Evolutionary conservation across 2,329 filamentous ascomycete genomes (phyloP).

Genomic region (Fusarium piperis): DNA sequence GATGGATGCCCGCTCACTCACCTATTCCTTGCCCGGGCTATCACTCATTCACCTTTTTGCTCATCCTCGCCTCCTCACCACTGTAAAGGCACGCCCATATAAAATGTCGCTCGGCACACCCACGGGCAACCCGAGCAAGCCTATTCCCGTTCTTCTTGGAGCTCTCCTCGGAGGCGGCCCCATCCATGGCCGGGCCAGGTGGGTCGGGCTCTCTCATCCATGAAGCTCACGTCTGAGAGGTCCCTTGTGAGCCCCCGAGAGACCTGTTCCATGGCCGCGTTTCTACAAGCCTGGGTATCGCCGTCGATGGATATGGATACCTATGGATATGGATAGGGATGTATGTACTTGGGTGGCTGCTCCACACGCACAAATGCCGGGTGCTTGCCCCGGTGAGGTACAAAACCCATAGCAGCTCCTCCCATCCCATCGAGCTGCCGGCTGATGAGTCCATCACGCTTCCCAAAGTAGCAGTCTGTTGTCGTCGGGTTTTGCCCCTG

Average conservation of each 20-base stretch:
- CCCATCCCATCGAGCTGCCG: conserved; percentile 24
- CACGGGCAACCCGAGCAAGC: conserved; percentile 24
- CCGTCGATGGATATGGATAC: conserved; percentile 13
- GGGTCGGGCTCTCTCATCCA: conserved; percentile 32
- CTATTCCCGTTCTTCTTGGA: conserved; percentile 6
- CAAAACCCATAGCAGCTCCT: conserved; percentile 44
- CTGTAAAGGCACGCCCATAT: conserved; percentile 19
- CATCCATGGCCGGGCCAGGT: conserved; percentile 27
- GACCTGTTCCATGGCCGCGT: conserved; percentile 32
- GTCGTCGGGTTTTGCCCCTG: conserved; percentile 28
- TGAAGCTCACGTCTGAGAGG: conserved; percentile 33
- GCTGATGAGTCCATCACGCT: conserved; percentile 23
- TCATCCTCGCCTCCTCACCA: conserved; percentile 2
- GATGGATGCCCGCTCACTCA: conserved; percentile 1
- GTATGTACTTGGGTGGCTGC: conserved; percentile 28
- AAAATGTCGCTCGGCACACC: conserved; percentile 16
- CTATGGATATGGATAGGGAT: background rate
- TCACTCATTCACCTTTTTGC: conserved; percentile 15
- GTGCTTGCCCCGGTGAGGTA: conserved; percentile 38
- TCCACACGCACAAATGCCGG: conserved; percentile 36
- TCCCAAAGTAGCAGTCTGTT: conserved; percentile 43
- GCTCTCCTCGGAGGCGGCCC: conserved; percentile 8
- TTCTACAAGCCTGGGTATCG: conserved; percentile 36
- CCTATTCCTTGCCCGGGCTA: background rate
- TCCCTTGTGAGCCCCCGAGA: conserved; percentile 33